These are phyloP conservation scores for Cystobasidium slooffiae DNA, from an alignment of 1,284 basidiomycete species.

Conservation along the genomic window DNA sequence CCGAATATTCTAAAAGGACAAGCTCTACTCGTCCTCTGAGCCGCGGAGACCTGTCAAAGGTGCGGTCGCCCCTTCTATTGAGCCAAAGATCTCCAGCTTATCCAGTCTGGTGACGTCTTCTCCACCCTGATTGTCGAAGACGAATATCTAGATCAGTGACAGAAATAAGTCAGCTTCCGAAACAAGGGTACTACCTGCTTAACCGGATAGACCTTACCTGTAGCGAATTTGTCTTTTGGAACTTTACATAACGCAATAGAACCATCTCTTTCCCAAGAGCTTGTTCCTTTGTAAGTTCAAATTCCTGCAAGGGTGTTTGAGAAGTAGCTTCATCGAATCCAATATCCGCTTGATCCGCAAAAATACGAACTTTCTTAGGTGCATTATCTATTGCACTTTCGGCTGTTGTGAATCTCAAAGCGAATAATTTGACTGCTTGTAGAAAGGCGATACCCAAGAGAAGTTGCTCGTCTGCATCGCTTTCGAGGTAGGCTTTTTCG, in stretches of 20 bases:
- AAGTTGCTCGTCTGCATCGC: conserved; percentile 52
- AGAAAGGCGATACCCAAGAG: conserved; percentile 50
- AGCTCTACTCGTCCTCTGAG: conserved; percentile 44
- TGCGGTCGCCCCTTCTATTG: conserved; percentile 45
- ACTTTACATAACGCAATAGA: conserved; percentile 50
- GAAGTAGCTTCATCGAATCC: conserved; percentile 51
- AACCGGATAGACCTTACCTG: conserved; percentile 34
- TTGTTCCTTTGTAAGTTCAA: conserved; percentile 49
- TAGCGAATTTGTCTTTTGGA: conserved; percentile 49
- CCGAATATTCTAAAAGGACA: neutral
- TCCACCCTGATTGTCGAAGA: conserved; percentile 50
- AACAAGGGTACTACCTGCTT: too few species aligned
- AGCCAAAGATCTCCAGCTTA: conserved; percentile 50
- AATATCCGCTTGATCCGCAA: conserved; percentile 47
- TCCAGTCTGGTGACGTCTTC: conserved; percentile 51
- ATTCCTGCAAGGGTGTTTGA: conserved; percentile 47
- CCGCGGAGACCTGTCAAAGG: conserved; percentile 47
- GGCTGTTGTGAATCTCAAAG: conserved; percentile 49
- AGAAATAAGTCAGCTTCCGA: neutral
- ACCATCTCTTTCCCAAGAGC: conserved; percentile 48
- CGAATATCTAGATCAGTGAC: conserved; percentile 46
- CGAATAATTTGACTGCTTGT: conserved; percentile 49
- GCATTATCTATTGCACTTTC: conserved; percentile 41
- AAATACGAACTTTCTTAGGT: conserved; percentile 50
- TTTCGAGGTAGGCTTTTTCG: conserved; percentile 49